phyloP scores from a whole-genome alignment of 768 basidiomycete genomes.

The Kwoniella newhampshirensis region DNA sequence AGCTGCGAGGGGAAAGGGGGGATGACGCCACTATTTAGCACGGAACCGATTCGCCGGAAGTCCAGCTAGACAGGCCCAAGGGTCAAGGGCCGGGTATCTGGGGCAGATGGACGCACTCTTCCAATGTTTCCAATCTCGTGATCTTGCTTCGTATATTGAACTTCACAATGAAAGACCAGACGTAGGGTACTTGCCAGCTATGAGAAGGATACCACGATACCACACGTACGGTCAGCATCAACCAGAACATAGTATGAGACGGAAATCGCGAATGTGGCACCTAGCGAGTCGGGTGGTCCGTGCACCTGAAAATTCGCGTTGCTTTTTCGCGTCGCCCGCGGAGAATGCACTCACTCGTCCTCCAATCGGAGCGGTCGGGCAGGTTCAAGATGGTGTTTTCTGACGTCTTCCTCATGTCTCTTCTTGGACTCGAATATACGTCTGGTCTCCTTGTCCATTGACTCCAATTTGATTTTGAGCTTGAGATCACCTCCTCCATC shows the following conservation, averaged over 20 bases:
- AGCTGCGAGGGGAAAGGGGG: conserved; percentile 15
- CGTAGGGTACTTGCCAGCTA: conserved; percentile 46
- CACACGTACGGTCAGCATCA: too few species aligned
- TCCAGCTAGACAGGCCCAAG: not conserved
- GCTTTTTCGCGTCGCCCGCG: not conserved
- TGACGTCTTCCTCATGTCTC: conserved; percentile 37
- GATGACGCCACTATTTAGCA: not conserved
- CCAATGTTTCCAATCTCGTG: conserved; percentile 27
- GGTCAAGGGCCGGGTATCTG: conserved; percentile 2
- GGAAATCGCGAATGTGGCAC: conserved; percentile 11
- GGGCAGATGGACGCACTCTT: conserved; percentile 34
- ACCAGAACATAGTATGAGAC: too few species aligned
- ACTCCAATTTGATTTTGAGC: not conserved
- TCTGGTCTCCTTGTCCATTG: conserved; percentile 1
- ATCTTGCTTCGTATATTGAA: conserved; percentile 31
- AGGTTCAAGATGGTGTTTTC: conserved; percentile 31
- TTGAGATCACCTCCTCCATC: too few species aligned
- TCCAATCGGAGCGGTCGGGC: conserved; percentile 27
- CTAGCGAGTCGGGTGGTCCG: not conserved
- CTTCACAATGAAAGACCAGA: conserved; percentile 45
- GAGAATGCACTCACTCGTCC: conserved; percentile 22
- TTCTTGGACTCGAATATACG: conserved; percentile 26
- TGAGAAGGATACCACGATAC: too few species aligned
- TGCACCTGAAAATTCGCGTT: not conserved
- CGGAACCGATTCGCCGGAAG: not conserved